Conservation (phyloP, 192 early-diverging fungal genomes). For the Paraglomus brasilianum region DNA sequence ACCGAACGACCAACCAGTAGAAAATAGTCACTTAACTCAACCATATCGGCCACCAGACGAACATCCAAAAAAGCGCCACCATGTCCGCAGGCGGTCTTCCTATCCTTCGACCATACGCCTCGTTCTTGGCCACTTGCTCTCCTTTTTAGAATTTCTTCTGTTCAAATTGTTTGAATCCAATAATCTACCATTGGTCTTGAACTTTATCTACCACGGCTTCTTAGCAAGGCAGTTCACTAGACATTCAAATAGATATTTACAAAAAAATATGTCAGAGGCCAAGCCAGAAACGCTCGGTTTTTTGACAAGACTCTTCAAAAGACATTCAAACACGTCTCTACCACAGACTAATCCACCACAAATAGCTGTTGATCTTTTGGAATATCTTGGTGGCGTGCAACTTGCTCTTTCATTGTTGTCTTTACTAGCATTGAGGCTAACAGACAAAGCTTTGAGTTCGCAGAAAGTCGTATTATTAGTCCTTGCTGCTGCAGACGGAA, state of each 20-base stretch:
- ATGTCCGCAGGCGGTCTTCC: not conserved
- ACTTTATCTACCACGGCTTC: constrained; percentile 3
- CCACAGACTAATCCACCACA: not conserved
- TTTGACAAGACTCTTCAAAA: too few species aligned
- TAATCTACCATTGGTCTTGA: constrained; percentile 25
- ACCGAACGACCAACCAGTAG: too few species aligned
- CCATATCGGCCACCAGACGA: not conserved
- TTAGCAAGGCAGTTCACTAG: not conserved
- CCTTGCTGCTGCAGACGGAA: not conserved
- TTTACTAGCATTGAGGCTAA: constrained; percentile 2
- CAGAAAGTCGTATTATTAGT: constrained; percentile 22
- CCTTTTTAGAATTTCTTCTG: not conserved
- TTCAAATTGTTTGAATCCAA: constrained; percentile 13
- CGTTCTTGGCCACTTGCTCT: constrained; percentile 5
- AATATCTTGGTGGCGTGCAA: constrained; percentile 8
- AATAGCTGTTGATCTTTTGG: constrained; percentile 8
- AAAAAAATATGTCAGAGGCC: too few species aligned
- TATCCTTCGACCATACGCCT: constrained; percentile 19
- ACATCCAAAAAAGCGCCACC: not conserved
- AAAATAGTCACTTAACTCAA: too few species aligned
- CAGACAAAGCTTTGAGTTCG: constrained; percentile 8
- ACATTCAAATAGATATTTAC: not conserved
- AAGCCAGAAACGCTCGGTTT: too few species aligned
- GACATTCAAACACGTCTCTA: not conserved
- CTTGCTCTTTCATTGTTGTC: constrained; percentile 2